phyloP scores from a whole-genome alignment of 768 basidiomycete genomes.

The Cystobasidium onofrii region DNA sequence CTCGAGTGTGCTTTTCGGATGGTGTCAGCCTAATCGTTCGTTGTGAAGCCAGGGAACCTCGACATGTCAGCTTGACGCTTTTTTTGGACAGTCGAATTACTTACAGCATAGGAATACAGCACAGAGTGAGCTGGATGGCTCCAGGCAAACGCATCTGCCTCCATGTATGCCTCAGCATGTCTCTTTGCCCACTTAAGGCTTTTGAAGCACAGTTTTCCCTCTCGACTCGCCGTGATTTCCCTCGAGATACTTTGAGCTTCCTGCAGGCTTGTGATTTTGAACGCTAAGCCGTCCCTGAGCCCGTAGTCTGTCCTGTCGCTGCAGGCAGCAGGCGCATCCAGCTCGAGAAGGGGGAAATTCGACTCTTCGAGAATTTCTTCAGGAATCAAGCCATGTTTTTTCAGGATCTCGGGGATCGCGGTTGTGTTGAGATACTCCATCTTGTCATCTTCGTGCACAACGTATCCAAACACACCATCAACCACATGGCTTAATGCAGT shows the following conservation, averaged over 20 bases:
- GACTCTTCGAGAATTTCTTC: conserved; percentile 24
- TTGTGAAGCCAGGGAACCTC: too few species aligned
- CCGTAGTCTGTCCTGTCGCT: conserved; percentile 34
- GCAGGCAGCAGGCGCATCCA: conserved; percentile 28
- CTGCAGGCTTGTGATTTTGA: conserved; percentile 7
- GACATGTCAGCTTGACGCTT: too few species aligned
- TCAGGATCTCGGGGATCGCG: conserved; percentile 28
- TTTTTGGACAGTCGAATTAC: background rate
- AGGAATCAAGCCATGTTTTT: background rate
- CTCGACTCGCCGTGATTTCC: background rate
- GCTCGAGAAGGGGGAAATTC: conserved; percentile 33
- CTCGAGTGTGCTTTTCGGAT: conserved; percentile 23
- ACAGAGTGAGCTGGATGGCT: conserved; percentile 21
- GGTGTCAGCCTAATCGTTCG: background rate
- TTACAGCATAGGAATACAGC: conserved; percentile 32
- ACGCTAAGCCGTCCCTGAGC: conserved; percentile 20
- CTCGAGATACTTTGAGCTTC: background rate
- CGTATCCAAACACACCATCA: conserved; percentile 33
- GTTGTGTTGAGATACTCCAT: conserved; percentile 31
- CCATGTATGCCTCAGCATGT: conserved; percentile 33
- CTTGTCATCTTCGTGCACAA: conserved; percentile 37
- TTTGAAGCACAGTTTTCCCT: conserved; percentile 24
- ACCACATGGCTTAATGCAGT: conserved; percentile 34
- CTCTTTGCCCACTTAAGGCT: background rate
- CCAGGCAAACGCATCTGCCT: conserved; percentile 32